A percentile compares a stretch with the other conserved stretches of the same genome.
Conservation (phyloP, 495 filamentous ascomycete genomes). For the Oleoguttula mirabilis region DNA sequence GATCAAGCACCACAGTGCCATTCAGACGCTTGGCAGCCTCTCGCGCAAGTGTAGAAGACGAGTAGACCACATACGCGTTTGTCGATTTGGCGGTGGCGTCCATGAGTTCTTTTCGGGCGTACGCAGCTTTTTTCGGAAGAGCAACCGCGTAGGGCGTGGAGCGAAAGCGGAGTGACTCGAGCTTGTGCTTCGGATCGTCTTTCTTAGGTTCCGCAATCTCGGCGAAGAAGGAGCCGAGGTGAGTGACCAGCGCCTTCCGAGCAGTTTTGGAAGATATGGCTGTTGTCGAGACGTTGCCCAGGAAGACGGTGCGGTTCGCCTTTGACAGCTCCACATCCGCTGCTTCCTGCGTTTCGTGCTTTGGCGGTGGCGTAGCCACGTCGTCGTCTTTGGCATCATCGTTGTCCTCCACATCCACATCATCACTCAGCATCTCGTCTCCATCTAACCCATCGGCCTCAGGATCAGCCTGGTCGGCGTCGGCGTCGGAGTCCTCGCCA, state of each 20-base stretch:
- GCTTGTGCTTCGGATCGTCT: constrained; percentile 18
- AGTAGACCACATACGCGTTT: constrained; percentile 89
- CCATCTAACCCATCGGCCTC: constrained; percentile 13
- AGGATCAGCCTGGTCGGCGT: constrained; percentile 15
- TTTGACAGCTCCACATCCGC: constrained; percentile 56
- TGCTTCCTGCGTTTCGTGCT: constrained; percentile 45
- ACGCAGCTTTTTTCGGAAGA: constrained; percentile 85
- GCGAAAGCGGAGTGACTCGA: constrained; percentile 86
- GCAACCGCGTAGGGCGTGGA: constrained; percentile 69
- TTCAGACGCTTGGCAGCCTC: constrained; percentile 69
- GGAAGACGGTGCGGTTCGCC: constrained; percentile 79
- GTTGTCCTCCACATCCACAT: constrained; percentile 15
- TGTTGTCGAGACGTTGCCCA: constrained; percentile 75
- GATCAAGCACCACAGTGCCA: constrained; percentile 68
- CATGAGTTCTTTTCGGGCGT: constrained; percentile 68
- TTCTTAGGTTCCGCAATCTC: constrained; percentile 29
- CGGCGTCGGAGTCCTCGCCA: constrained; percentile 8
- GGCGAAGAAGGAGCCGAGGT: constrained; percentile 47
- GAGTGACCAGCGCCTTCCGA: constrained; percentile 61
- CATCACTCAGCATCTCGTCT: constrained; percentile 6
- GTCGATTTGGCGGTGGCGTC: constrained; percentile 81
- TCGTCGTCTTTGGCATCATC: constrained; percentile 27
- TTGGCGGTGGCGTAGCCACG: constrained; percentile 30
- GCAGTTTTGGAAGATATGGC: constrained; percentile 71
- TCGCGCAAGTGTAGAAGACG: constrained; percentile 55